Evolutionary conservation across 805 yeast species (phyloP).

Genomic region (Lipomyces sp.): DNA sequence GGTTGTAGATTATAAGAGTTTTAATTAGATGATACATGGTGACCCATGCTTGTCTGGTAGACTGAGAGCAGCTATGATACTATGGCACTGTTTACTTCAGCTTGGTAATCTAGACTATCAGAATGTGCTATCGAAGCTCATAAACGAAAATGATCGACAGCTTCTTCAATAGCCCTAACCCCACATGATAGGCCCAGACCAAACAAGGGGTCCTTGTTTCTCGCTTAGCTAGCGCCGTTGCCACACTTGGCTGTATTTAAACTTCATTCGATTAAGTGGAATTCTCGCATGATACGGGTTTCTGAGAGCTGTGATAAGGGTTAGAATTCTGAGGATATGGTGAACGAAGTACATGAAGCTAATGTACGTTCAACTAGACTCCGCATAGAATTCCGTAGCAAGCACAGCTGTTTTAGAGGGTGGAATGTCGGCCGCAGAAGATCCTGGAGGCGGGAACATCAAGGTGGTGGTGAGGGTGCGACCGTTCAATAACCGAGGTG

Average conservation of each 20-base stretch:
- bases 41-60: neutral
- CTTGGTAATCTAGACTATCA: neutral
- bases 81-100: neutral
- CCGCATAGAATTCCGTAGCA: neutral
- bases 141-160: neutral
- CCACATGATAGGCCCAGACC: too few relatives aligned
- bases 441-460: constrained; percentile 43
- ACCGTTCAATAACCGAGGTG: constrained; percentile 45
- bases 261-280: neutral
- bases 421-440: constrained; percentile 24
- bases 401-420: neutral
- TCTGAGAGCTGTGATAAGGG: neutral
- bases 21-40: neutral
- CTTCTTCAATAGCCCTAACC: too few relatives aligned
- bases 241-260: too few relatives aligned
- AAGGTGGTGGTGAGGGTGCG: constrained; percentile 50
- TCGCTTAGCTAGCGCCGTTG: neutral
- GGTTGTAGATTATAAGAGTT: neutral
- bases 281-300: neutral
- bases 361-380: neutral
- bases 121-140: neutral
- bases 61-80: neutral
- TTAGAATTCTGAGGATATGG: neutral
- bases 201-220: too few relatives aligned
- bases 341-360: neutral